These are phyloP conservation scores for Oryza officinalis DNA, from an alignment of 176 grass and related monocot genomes.

Conservation along the genomic window DNA sequence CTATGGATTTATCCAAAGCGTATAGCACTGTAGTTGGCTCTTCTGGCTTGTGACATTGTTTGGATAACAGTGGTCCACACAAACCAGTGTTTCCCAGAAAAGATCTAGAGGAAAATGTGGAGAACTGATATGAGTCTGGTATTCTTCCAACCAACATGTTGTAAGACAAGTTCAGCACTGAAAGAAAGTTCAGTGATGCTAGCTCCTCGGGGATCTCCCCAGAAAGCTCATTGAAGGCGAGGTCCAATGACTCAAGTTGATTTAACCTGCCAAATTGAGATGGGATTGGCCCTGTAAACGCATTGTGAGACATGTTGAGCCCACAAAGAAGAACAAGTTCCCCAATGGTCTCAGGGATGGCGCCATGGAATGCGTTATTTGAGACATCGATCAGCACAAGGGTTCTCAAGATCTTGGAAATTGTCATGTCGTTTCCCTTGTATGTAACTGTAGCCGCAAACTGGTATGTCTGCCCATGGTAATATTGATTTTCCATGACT, in stretches of 20 bases:
- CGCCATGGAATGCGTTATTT: neutral
- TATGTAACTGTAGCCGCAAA: constrained; percentile 36
- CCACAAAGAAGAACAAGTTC: constrained; percentile 19
- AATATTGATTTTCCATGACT: constrained; percentile 33
- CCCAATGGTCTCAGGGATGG: neutral
- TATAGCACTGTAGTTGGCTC: too few relatives aligned
- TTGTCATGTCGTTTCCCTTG: neutral
- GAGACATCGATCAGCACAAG: constrained; percentile 16
- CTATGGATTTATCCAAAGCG: neutral
- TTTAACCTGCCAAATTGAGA: neutral
- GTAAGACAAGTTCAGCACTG: neutral
- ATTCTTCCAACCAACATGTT: constrained; percentile 9
- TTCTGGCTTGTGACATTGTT: neutral
- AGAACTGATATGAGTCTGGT: neutral
- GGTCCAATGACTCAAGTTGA: constrained; percentile 3
- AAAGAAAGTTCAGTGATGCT: neutral
- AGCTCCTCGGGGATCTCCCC: neutral
- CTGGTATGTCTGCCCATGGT: constrained; percentile 11
- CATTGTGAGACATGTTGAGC: constrained; percentile 53
- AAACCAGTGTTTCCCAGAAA: neutral
- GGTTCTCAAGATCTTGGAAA: neutral
- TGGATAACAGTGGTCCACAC: neutral
- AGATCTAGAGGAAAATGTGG: neutral
- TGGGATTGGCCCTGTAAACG: constrained; percentile 40
- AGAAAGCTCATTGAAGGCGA: neutral